Evolutionary conservation across 2,329 filamentous ascomycete genomes (phyloP).

Genomic region (Alternaria triticimaculans): DNA sequence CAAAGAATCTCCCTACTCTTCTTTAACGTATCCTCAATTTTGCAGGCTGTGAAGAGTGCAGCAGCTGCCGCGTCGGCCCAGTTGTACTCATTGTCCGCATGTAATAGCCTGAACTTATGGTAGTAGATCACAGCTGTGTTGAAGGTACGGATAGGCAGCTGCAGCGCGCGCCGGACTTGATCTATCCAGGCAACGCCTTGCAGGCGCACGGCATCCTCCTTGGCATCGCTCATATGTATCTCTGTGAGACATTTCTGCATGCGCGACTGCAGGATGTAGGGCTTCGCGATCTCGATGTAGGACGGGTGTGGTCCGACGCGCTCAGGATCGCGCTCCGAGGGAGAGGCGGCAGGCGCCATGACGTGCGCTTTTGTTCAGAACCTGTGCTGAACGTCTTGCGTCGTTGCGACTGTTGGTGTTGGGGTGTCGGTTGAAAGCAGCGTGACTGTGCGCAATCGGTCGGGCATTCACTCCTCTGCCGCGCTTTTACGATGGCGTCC

Average conservation of each 20-base stretch:
- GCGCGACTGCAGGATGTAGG: conserved; percentile 83
- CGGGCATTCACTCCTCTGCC: background rate
- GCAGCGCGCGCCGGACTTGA: conserved; percentile 77
- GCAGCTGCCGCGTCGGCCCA: conserved; percentile 85
- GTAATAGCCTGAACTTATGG: conserved; percentile 88
- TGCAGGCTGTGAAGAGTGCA: conserved; percentile 90
- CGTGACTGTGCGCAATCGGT: background rate
- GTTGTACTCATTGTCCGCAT: conserved; percentile 85
- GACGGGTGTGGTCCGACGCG: conserved; percentile 64
- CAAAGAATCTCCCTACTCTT: conserved; percentile 94
- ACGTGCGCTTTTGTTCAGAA: background rate
- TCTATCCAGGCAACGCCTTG: conserved; percentile 92
- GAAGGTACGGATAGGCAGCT: conserved; percentile 87
- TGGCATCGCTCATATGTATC: conserved; percentile 74
- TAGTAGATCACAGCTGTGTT: conserved; percentile 92
- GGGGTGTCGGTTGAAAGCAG: background rate
- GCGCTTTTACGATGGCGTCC: background rate
- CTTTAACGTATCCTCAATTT: conserved; percentile 97
- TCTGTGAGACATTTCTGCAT: conserved; percentile 75
- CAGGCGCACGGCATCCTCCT: conserved; percentile 80
- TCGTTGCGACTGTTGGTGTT: background rate
- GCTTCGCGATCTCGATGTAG: conserved; percentile 69
- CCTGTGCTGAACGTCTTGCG: background rate
- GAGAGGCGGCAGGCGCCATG: conserved; percentile 44
- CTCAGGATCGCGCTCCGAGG: conserved; percentile 29